A percentile compares a stretch with the other conserved stretches of the same genome.
Evolutionary conservation across 192 early-diverging fungal species (phyloP).

Genomic region (Umbelopsis sp.): DNA sequence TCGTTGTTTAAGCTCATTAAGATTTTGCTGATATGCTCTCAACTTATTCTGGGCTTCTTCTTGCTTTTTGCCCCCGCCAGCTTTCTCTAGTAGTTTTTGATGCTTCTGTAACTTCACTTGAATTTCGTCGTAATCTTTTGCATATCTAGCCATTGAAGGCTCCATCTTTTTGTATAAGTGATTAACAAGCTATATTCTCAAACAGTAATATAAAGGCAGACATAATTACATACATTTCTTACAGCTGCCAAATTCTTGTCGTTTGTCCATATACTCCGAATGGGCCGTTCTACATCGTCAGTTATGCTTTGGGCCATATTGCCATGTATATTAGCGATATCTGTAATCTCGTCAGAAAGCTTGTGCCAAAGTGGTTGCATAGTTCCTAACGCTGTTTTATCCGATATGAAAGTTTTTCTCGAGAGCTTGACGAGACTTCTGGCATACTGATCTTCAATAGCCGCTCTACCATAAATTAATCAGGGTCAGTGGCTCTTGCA

Average conservation of each 20-base stretch:
- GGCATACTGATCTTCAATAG: conserved; percentile 53
- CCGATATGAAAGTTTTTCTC: conserved; percentile 47
- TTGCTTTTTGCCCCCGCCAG: conserved; percentile 20
- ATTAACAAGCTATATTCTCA: background rate
- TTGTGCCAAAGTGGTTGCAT: conserved; percentile 34
- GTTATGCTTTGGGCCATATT: conserved; percentile 37
- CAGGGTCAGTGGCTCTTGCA: background rate
- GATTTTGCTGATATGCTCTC: conserved; percentile 5
- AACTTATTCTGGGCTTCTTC: conserved; percentile 22
- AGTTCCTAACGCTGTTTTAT: conserved; percentile 43
- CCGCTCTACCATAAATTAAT: conserved; percentile 37
- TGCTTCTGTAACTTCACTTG: conserved; percentile 34
- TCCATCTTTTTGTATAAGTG: conserved; percentile 29
- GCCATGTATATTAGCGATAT: conserved; percentile 34
- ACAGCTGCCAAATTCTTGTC: conserved; percentile 23
- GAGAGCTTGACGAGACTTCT: conserved; percentile 50
- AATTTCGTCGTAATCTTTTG: conserved; percentile 39
- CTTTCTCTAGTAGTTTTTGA: conserved; percentile 24
- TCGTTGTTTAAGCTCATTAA: conserved; percentile 19
- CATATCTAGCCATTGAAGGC: conserved; percentile 26
- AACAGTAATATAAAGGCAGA: background rate
- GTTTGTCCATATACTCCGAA: conserved; percentile 27
- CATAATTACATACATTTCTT: conserved; percentile 23
- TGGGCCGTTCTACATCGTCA: conserved; percentile 44
- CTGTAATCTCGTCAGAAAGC: conserved; percentile 37